Conservation (phyloP, 108 stramenopile genomes). For the Nitzschia putrida region DNA sequence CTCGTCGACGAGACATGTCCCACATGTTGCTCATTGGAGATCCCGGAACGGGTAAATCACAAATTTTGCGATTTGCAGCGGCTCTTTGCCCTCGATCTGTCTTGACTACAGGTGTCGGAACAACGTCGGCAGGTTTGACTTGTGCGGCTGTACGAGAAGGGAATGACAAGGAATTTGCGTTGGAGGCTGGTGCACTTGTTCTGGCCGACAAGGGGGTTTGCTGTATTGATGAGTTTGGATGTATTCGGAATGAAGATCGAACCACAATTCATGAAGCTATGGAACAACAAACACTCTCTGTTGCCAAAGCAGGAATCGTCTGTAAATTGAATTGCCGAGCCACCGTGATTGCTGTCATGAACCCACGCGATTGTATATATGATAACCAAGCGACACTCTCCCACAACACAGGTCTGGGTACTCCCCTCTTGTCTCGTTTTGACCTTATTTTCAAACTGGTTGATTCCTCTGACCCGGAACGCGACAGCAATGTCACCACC, state of each 20-base stretch:
- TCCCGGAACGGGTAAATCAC: constrained; percentile 75
- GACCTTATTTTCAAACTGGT: constrained; percentile 92
- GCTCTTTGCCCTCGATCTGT: constrained; percentile 90
- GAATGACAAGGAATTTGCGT: constrained; percentile 83
- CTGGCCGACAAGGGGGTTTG: constrained; percentile 96
- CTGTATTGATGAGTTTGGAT: constrained; percentile 95
- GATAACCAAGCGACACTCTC: constrained; percentile 69
- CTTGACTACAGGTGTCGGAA: constrained; percentile 96
- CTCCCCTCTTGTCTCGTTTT: constrained; percentile 96
- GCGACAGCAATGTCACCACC: constrained; percentile 80
- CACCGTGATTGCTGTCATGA: constrained; percentile 93
- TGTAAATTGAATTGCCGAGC: constrained; percentile 93
- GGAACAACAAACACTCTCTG: constrained; percentile 97
- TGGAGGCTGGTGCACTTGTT: constrained; percentile 98
- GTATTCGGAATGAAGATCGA: constrained; percentile 78
- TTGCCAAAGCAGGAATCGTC: constrained; percentile 97
- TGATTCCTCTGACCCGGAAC: constrained; percentile 70
- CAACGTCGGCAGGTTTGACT: constrained; percentile 97
- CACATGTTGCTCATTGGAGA: constrained; percentile 91
- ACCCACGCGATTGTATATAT: constrained; percentile 86
- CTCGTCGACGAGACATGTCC: constrained; percentile 75
- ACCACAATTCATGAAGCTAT: constrained; percentile 98
- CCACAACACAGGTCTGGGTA: constrained; percentile 91
- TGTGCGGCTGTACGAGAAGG: constrained; percentile 96
- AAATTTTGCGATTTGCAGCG: constrained; percentile 94